phyloP scores from a whole-genome alignment of 2,329 filamentous ascomycete genomes.

The Aspergillus udagawae region DNA sequence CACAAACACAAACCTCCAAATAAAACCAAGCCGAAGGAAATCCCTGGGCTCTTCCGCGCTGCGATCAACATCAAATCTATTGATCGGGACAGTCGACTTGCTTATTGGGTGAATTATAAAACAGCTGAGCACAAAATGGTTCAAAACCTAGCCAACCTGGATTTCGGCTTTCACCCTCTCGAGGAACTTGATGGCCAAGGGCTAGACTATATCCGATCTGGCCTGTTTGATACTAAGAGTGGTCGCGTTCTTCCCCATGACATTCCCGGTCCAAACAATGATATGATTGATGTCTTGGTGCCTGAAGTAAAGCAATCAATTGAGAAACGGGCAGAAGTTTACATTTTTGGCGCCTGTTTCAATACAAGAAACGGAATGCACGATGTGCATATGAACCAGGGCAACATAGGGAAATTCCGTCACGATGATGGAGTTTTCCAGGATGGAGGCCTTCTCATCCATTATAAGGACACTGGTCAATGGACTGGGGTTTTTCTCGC shows the following conservation, averaged over 20 bases:
- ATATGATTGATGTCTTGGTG: constrained; percentile 29
- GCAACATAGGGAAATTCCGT: constrained; percentile 7
- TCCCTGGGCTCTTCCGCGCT: constrained; percentile 11
- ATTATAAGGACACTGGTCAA: constrained; percentile 3
- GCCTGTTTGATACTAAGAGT: constrained; percentile 12
- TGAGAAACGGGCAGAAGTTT: constrained; percentile 10
- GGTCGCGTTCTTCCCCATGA: constrained; percentile 18
- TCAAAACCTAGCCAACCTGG: constrained; percentile 6
- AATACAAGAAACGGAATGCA: constrained; percentile 10
- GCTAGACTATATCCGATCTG: constrained; percentile 15
- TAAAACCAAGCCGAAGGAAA: constrained; percentile 4
- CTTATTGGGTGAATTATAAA: constrained; percentile 14
- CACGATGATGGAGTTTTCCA: constrained; percentile 15
- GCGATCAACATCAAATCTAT: constrained; percentile 18
- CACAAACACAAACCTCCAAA: constrained; percentile 2
- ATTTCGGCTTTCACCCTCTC: constrained; percentile 11
- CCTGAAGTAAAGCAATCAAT: constrained; percentile 13
- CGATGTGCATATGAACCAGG: constrained; percentile 22
- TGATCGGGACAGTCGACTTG: constrained; percentile 14
- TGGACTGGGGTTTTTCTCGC: constrained; percentile 19
- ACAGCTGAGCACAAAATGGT: constrained; percentile 11
- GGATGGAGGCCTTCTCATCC: constrained; percentile 17
- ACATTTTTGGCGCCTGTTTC: constrained; percentile 15
- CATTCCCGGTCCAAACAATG: constrained; percentile 22
- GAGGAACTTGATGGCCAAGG: background rate